A percentile compares a stretch with the other conserved stretches of the same genome.
These are phyloP conservation scores for Leucocoprinus birnbaumii DNA, from an alignment of 768 basidiomycete species.

Conservation along the genomic window DNA sequence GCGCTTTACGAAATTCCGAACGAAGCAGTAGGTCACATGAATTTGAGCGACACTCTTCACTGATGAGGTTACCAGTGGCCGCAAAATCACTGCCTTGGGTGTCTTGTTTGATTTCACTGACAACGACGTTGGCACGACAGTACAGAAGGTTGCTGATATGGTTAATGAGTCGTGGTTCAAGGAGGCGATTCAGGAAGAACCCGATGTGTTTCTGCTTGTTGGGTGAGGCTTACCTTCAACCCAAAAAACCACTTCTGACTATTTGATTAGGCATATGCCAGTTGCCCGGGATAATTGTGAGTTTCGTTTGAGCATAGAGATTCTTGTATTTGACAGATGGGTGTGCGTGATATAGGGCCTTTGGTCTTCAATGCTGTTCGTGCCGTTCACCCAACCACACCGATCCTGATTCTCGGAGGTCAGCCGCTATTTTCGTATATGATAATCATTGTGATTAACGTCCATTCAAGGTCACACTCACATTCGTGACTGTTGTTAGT, in stretches of 20 bases:
- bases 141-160: slow-evolving; percentile 72
- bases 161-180: slow-evolving; percentile 81
- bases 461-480: slow-evolving; percentile 59
- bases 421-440: slow-evolving; percentile 8
- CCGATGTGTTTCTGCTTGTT: slow-evolving; percentile 77
- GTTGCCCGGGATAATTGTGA: slow-evolving; percentile 64
- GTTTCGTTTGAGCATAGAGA: too few relatives aligned
- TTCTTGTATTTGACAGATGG: background rate
- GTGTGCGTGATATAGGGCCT: slow-evolving; percentile 46
- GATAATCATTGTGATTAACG: background rate
- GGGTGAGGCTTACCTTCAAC: slow-evolving; percentile 39
- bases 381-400: slow-evolving; percentile 65
- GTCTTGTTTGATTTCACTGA: slow-evolving; percentile 76
- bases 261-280: slow-evolving; percentile 72
- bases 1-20: slow-evolving; percentile 71
- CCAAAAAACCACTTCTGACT: too few relatives aligned
- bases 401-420: slow-evolving; percentile 83
- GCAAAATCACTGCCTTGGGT: slow-evolving; percentile 75
- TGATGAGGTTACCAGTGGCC: slow-evolving; percentile 38
- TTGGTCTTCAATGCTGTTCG: slow-evolving; percentile 73
- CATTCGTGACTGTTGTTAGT: slow-evolving; percentile 74
- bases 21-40: slow-evolving; percentile 49
- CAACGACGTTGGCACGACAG: slow-evolving; percentile 68
- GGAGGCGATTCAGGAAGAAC: slow-evolving; percentile 75
- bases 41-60: too few relatives aligned